Percentiles rank a stretch among this genome's conserved stretches.
Conservation (phyloP, 176 grass and related monocot genomes). For the Avena sativa region DNA sequence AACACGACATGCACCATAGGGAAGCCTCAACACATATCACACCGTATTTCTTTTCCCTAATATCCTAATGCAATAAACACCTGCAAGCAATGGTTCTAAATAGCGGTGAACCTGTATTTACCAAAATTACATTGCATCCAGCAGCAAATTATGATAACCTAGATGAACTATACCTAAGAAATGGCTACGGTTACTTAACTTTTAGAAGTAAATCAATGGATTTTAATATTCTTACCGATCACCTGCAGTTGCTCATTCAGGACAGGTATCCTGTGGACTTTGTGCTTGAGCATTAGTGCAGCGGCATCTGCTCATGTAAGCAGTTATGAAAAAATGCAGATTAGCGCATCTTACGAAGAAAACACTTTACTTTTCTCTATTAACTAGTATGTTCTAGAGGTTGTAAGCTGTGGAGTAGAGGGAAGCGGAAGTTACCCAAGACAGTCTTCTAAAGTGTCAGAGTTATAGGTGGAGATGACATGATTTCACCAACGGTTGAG, state of each 20-base stretch:
- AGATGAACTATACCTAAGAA: not conserved
- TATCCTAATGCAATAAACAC: no score
- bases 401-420: not conserved
- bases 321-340: no score
- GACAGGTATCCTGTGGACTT: conserved; percentile 86
- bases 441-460: conserved; percentile 68
- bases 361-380: not conserved
- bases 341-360: not conserved
- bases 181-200: not conserved
- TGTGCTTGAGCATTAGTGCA: conserved; percentile 76
- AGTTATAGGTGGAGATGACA: conserved; percentile 88
- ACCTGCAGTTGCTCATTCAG: conserved; percentile 64
- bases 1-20: not conserved
- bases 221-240: conserved; percentile 49
- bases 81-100: no score
- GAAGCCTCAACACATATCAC: not conserved
- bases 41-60: not conserved
- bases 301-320: no score
- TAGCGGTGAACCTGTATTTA: no score
- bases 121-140: no score
- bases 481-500: conserved; percentile 70
- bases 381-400: not conserved
- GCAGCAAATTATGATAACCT: no score
- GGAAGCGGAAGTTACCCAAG: conserved; percentile 51
- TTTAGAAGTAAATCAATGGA: not conserved